Conservation (phyloP, 139 green algal genomes). For the Chlorella sorokiniana region DNA sequence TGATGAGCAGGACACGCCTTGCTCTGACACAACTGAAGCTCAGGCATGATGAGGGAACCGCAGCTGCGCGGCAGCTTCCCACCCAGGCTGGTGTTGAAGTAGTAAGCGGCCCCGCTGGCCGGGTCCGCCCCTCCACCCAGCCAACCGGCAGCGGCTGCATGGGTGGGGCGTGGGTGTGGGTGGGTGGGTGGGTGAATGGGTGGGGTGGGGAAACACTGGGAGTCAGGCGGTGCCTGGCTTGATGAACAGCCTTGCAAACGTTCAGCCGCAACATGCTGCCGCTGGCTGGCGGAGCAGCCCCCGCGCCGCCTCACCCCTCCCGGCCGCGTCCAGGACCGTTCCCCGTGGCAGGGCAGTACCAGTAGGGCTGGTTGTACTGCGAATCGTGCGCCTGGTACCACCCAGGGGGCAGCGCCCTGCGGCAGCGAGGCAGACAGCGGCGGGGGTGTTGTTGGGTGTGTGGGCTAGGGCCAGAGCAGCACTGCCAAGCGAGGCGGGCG, state of each 20-base stretch:
- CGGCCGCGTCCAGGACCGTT: conserved; percentile 73
- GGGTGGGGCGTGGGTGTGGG: background rate
- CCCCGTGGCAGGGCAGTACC: conserved; percentile 63
- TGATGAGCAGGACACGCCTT: no score
- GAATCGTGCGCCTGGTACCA: conserved; percentile 74
- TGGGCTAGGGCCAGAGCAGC: background rate
- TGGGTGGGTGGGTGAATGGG: background rate
- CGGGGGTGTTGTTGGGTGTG: background rate
- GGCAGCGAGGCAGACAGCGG: background rate
- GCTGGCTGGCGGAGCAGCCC: background rate
- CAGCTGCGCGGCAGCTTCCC: background rate
- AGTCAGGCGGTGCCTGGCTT: background rate
- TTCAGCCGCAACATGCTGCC: background rate
- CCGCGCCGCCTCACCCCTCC: conserved; percentile 1
- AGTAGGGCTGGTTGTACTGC: conserved; percentile 68
- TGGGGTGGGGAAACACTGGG: no score
- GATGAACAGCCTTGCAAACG: background rate
- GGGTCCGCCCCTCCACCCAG: conserved; percentile 20
- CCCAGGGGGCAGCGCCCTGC: conserved; percentile 56
- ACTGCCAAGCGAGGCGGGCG: no score
- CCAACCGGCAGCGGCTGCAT: background rate
- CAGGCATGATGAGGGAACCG: no score
- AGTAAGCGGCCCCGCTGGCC: conserved; percentile 9
- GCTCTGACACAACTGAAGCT: no score
- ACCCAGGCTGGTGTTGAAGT: conserved; percentile 13